These are phyloP conservation scores for Hypholoma sublateritium DNA, from an alignment of 768 basidiomycete species.

Conservation along the genomic window DNA sequence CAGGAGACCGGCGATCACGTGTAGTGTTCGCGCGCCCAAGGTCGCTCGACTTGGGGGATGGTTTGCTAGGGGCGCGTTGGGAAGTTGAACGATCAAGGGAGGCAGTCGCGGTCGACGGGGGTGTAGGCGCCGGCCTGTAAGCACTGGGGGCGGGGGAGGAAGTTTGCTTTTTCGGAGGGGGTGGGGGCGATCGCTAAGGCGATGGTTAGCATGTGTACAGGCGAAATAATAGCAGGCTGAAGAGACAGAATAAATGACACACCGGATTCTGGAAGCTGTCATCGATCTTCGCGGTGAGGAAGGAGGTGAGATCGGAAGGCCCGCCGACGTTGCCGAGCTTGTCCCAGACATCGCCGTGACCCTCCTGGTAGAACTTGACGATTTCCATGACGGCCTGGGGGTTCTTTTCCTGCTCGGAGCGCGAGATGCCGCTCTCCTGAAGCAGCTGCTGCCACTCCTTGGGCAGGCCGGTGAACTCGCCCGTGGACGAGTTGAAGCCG, in stretches of 20 bases:
- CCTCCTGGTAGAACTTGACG: conserved; percentile 97
- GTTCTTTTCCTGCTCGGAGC: conserved; percentile 94
- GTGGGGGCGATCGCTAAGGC: conserved; percentile 46
- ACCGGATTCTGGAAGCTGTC: conserved; percentile 59
- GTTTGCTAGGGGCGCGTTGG: conserved; percentile 68
- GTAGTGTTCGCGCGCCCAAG: conserved; percentile 72
- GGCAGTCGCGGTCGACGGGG: conserved; percentile 61
- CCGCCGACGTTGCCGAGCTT: conserved; percentile 70
- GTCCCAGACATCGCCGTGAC: conserved; percentile 80
- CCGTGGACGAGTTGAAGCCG: conserved; percentile 97
- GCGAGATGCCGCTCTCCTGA: conserved; percentile 93
- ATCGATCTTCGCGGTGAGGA: conserved; percentile 37
- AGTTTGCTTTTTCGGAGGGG: conserved; percentile 45
- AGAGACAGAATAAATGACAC: conserved; percentile 27
- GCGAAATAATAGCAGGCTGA: background rate
- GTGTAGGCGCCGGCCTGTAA: conserved; percentile 78
- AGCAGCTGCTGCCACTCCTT: conserved; percentile 99
- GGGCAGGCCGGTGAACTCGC: conserved; percentile 96
- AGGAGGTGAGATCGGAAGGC: conserved; percentile 16
- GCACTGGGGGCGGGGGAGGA: conserved; percentile 46
- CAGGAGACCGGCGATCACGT: conserved; percentile 57
- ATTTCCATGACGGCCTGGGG: conserved; percentile 98
- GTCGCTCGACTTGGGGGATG: conserved; percentile 41
- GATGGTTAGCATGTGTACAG: background rate
- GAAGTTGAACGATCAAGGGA: conserved; percentile 87